Base-by-base conservation (phyloP, 768 basidiomycete genomes). In the Suillus subalutaceus region DNA sequence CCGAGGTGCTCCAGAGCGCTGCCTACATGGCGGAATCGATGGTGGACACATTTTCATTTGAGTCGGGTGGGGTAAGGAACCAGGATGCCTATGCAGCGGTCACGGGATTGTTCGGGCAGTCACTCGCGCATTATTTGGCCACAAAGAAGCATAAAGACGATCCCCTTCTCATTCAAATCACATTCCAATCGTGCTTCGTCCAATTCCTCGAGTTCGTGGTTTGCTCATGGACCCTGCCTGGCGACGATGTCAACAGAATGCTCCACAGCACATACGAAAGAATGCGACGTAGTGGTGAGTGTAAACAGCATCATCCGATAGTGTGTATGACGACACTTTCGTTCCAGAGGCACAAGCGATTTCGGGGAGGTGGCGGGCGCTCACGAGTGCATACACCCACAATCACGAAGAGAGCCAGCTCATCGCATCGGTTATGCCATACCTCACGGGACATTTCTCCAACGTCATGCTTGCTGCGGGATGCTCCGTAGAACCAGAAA, bases 1-100 rank as follows among this genome's bases (percentile, higher is more conserved):
- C 81, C 8, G 81, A 81, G 65, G 82, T 86, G 38, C 79, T 79
- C 41, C 84, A 87, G 68, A 80, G 79, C 18, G 82, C 85, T 3
- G 82, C 83, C 0, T 79, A 75, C 65, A 79, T 86, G 64, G 80
- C 85, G 1, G 85, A 86, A 65, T 70, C 79, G 37, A 78, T 86
- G 63, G 80, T 83, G 3, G 84, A 85, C 59, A 56, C 78, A 1
- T 81, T 82, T 73, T 73, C 72, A 9, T 73, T 75, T 9, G 75
- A 72, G 32, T 41, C 37, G 1, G 68, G 46, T 60, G 68, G 52
- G 1, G 64, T 67, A 48, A 72, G 68, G 64, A 66, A 70, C 2
- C 68, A 69, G 15, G 72, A 72, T 32, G 74, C 77, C 48, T 37
- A 68, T 12, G 71, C 65, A 1, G 60, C 68, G 6, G 70, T 71